A percentile compares a stretch with the other conserved stretches of the same genome.
phyloP scores from a whole-genome alignment of 805 yeast genomes.

The Ogataea pini region DNA sequence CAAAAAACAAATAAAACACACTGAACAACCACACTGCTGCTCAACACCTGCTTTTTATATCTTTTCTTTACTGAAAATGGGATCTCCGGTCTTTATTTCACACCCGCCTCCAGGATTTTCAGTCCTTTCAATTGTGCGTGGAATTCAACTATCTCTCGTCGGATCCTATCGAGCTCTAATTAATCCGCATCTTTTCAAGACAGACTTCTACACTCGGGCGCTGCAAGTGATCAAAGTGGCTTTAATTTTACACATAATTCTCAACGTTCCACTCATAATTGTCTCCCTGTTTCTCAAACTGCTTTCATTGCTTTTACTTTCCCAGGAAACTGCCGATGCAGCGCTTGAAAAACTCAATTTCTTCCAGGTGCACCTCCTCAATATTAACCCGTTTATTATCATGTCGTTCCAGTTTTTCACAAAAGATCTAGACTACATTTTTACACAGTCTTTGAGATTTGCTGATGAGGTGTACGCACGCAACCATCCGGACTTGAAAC shows the following conservation, averaged over 20 bases:
- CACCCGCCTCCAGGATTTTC: slow-evolving; percentile 59
- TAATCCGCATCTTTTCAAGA: slow-evolving; percentile 42
- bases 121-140: slow-evolving; percentile 48
- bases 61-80: slow-evolving; percentile 39
- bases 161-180: slow-evolving; percentile 49
- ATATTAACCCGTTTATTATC: slow-evolving; percentile 42
- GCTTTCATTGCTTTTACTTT: slow-evolving; percentile 21
- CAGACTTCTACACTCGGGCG: slow-evolving; percentile 40
- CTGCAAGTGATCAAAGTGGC: slow-evolving; percentile 39
- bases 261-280: slow-evolving; percentile 33
- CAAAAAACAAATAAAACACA: too few species aligned
- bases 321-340: slow-evolving; percentile 15
- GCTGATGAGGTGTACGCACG: slow-evolving; percentile 39
- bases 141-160: slow-evolving; percentile 51
- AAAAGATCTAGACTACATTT: slow-evolving; percentile 42
- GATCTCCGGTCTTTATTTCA: slow-evolving; percentile 59
- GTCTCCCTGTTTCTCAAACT: slow-evolving; percentile 23
- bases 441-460: slow-evolving; percentile 39
- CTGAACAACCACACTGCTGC: too few species aligned
- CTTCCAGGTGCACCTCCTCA: slow-evolving; percentile 40
- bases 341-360: slow-evolving; percentile 27
- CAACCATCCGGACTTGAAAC: slow-evolving; percentile 41
- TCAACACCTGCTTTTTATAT: neutral
- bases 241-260: slow-evolving; percentile 36
- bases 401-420: slow-evolving; percentile 39